phyloP scores from a whole-genome alignment of 2,329 filamentous ascomycete species.

The Penicillium olsonii region DNA sequence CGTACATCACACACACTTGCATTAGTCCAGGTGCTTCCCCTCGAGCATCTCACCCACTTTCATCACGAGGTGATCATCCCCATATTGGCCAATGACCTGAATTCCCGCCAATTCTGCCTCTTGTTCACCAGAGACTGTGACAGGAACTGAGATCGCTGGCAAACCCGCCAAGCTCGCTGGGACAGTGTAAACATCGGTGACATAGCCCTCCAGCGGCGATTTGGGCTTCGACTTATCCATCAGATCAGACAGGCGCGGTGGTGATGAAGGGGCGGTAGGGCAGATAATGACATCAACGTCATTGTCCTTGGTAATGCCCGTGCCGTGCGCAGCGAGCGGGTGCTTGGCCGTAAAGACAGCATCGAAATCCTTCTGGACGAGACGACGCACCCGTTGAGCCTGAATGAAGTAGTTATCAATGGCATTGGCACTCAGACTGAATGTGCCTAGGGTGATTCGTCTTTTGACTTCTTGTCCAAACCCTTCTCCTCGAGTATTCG shows the following conservation, averaged over 20 bases:
- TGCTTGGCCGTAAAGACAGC: constrained; percentile 70
- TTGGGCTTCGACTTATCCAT: constrained; percentile 21
- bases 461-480: constrained; percentile 85
- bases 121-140: constrained; percentile 40
- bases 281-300: constrained; percentile 81
- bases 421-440: constrained; percentile 83
- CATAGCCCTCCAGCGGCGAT: constrained; percentile 71
- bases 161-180: constrained; percentile 90
- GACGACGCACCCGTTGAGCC: constrained; percentile 80
- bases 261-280: constrained; percentile 78
- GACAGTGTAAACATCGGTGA: constrained; percentile 94
- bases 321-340: constrained; percentile 53
- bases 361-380: constrained; percentile 87
- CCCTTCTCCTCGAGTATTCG: constrained; percentile 69
- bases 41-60: constrained; percentile 41
- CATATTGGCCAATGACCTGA: constrained; percentile 51
- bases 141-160: constrained; percentile 82
- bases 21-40: constrained; percentile 16
- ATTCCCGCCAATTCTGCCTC: constrained; percentile 39
- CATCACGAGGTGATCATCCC: constrained; percentile 46
- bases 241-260: constrained; percentile 66
- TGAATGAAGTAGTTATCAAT: constrained; percentile 97
- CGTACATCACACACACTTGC: too few relatives aligned
- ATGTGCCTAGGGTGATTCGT: constrained; percentile 85
- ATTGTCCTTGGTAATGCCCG: constrained; percentile 3